Base-by-base conservation (phyloP, 129 eudicot genomes). In the Oenanthe sinensis region DNA sequence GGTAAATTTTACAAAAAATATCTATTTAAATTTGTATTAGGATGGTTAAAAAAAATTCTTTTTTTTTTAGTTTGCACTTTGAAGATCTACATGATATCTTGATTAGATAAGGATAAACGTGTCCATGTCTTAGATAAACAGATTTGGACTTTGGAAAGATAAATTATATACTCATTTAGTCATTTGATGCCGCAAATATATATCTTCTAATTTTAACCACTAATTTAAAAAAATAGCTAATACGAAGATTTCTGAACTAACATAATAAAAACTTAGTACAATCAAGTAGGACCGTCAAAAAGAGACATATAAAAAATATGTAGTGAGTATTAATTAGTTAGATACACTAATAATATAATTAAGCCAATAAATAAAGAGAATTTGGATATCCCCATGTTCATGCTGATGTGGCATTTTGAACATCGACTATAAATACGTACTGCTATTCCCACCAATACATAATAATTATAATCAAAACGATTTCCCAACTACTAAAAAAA, bases 181-280 rank as follows among this genome's bases (percentile, higher is more conserved):
- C 36, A 33, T 33, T 33, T 33, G 36, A 33, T 33, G 1, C 36
- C 0, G 1, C 36, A 33, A 33, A 33, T 60, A 60, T n/a, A 60
- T 33, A n/a, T 60, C 30, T 60, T 60, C 68, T 60, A 60, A 60
- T n/a, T n/a, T 60, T 60, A 30, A 60, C 65, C 65, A 58, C 68
- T n/a, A 60, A n/a, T n/a, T 11, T n/a, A 60, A 22, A 60, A 20
- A 60, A n/a, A n/a, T n/a, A 9, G 13, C 1, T 5, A 33, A 5
- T 60, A 4, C 10, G 9, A 24, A 1, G 68, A 60, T 9, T 2
- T 12, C 24, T 33, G 16, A 60, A 60, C 68, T 60, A 60, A 60
- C 68, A 60, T n/a, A n/a, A 60, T 10, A n/a, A n/a, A 14, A 60
- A 60, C 15, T 24, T 10, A 33, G 68, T 60, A 24, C 36, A 58